Base-by-base conservation (phyloP, 2,329 filamentous ascomycete species). In the Botrytis medusae region DNA sequence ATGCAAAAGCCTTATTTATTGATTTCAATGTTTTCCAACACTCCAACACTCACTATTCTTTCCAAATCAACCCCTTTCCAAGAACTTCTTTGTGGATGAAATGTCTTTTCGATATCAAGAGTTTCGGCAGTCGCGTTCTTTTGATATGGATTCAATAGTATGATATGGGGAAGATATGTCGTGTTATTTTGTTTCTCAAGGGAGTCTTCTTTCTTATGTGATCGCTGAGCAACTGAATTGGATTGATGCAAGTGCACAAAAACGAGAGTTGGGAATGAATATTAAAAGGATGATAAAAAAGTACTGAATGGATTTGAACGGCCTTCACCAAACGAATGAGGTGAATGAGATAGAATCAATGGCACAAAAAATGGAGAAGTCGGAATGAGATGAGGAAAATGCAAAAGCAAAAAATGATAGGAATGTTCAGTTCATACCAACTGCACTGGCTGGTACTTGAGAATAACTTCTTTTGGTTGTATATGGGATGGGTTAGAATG, bases 241-340 rank as follows among this genome's bases (percentile, higher is more conserved):
- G 40, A 12, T 72, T 37, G 57, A 71, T 54, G 59, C 57, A 71
- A 40, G 42, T 54, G 59, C n/a, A 51, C 34, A 32, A 72, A 44
- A 65, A 64, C 72, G 60, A 71, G 63, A 61, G 68, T 37, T 40
- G 22, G 61, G 18, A 40, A 40, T 61, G 29, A 34, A 59, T n/a
- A 32, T 14, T 60, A 51, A 46, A 73, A 72, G 46, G 42, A 71
- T 48, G 44, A 73, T 57, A 40, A 5, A 57, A 14, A 71, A 12
- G 42, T 37, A 44, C 44, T 42, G 60, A 51, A 73, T 48, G 37
- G 7, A 16, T 46, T 59, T 34, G 65, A 68, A 48, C 59, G 10
- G 29, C 22, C 69, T 61, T 72, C 61, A 73, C 72, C 61, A 73
- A 90, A 85, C 88, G 88, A 90, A 84, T 87, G 88, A 89, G 84